These are phyloP conservation scores for Nigrograna mackinnonii DNA, from an alignment of 2,329 filamentous ascomycete species.

Conservation along the genomic window DNA sequence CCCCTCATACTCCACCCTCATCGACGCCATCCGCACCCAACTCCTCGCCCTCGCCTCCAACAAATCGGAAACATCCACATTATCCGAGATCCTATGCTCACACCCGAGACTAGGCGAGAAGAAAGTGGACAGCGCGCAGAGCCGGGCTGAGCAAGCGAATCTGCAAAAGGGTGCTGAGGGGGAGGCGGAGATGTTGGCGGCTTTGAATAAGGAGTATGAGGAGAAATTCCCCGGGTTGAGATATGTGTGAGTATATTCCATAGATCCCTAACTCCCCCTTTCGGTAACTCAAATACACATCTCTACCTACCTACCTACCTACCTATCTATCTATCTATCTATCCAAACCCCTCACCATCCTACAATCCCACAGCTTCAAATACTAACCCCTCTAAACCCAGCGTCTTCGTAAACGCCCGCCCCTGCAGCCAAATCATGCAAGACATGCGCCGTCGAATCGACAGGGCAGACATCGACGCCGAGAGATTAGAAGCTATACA, in stretches of 20 bases:
- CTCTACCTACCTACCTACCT: no score
- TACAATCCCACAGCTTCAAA: no score
- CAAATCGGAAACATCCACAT: conserved; percentile 52
- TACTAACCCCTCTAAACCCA: conserved; percentile 24
- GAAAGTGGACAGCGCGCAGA: conserved; percentile 81
- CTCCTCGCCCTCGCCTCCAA: conserved; percentile 52
- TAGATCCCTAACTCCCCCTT: no score
- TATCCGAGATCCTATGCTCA: conserved; percentile 75
- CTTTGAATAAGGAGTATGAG: conserved; percentile 79
- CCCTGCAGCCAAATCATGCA: conserved; percentile 74
- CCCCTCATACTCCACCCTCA: conserved; percentile 69
- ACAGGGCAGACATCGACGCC: conserved; percentile 63
- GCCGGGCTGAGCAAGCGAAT: conserved; percentile 79
- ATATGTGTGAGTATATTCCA: conserved; percentile 65
- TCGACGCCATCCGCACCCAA: conserved; percentile 66
- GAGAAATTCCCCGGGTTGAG: conserved; percentile 76
- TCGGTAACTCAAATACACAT: no score
- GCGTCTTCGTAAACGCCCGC: conserved; percentile 86
- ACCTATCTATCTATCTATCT: no score
- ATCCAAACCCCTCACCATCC: no score
- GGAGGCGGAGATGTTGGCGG: conserved; percentile 60
- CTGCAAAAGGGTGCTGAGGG: conserved; percentile 58
- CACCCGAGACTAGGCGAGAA: conserved; percentile 84
- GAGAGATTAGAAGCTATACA: conserved; percentile 77
- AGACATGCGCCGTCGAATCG: conserved; percentile 78